A percentile compares a stretch with the other conserved stretches of the same genome.
Evolutionary conservation across 139 green algal species (phyloP).

Genomic region (Astrephomene gubernaculifera): DNA sequence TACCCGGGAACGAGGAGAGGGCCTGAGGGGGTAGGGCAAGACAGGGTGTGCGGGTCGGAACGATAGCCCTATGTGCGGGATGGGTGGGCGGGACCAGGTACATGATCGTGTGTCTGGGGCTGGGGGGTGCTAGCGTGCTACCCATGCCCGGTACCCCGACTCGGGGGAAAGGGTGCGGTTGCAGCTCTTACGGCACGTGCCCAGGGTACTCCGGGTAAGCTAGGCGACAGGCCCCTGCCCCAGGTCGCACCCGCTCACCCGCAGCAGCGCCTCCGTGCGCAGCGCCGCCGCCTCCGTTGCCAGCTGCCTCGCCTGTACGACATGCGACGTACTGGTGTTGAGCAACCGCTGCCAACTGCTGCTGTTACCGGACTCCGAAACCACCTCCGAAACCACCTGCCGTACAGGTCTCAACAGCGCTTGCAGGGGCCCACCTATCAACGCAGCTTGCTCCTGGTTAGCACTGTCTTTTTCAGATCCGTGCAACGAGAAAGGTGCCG

Average conservation of each 20-base stretch:
- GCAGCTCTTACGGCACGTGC: not conserved
- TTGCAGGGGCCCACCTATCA: not conserved
- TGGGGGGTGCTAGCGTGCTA: too few species aligned
- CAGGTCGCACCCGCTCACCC: not conserved
- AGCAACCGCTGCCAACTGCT: not conserved
- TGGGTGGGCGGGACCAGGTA: not conserved
- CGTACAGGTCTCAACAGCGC: not conserved
- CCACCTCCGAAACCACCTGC: not conserved
- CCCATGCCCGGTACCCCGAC: too few species aligned
- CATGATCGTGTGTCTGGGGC: not conserved
- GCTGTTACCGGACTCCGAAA: not conserved
- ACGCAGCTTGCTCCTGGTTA: not conserved
- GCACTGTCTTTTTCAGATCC: too few species aligned
- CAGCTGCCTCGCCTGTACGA: not conserved
- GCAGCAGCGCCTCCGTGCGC: conserved; percentile 11
- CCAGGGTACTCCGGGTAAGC: too few species aligned
- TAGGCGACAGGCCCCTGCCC: not conserved
- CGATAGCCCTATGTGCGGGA: too few species aligned
- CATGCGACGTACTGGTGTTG: not conserved
- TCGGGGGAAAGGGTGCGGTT: not conserved
- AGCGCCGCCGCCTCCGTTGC: not conserved
- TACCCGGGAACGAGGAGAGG: too few species aligned
- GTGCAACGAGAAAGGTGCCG: not conserved
- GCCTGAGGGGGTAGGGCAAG: too few species aligned
- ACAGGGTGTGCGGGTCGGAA: too few species aligned